Evolutionary conservation across 1,284 basidiomycete genomes (phyloP).

Genomic region (Ganoderma boninense): DNA sequence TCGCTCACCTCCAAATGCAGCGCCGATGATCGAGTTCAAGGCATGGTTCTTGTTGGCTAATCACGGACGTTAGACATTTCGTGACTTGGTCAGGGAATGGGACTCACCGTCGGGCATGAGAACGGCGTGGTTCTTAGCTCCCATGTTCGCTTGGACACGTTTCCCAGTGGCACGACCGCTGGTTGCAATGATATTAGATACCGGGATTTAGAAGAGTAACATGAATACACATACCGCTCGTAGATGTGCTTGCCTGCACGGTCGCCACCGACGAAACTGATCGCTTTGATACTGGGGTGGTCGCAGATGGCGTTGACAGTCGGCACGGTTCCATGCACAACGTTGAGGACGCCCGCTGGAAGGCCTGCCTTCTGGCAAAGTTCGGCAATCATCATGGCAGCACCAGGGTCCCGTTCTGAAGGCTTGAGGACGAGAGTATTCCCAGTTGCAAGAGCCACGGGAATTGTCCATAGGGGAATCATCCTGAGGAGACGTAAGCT

Average conservation of each 20-base stretch:
- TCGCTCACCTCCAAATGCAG: constrained; percentile 87
- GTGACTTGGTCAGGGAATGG: constrained; percentile 21
- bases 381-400: constrained; percentile 97
- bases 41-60: constrained; percentile 94
- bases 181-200: constrained; percentile 13
- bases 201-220: constrained; percentile 17
- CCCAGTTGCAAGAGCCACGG: constrained; percentile 88
- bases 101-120: constrained; percentile 90
- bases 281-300: constrained; percentile 90
- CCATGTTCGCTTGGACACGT: constrained; percentile 91
- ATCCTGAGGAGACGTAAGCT: constrained; percentile 60
- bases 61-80: neutral
- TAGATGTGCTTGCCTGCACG: constrained; percentile 95
- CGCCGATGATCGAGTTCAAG: constrained; percentile 93
- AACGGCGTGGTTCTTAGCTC: constrained; percentile 97
- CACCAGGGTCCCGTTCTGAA: constrained; percentile 96
- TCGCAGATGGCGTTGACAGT: constrained; percentile 97
- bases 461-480: constrained; percentile 98
- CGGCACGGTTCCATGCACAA: constrained; percentile 90
- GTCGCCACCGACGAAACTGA: constrained; percentile 98
- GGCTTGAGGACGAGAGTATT: constrained; percentile 97
- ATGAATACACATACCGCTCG: constrained; percentile 60
- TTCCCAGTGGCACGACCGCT: constrained; percentile 90
- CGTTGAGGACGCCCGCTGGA: constrained; percentile 84
- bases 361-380: constrained; percentile 87